Percentiles rank a stretch among this genome's conserved stretches.
phyloP scores from a whole-genome alignment of 106 monocot species.

The Dendrobium huoshanense region DNA sequence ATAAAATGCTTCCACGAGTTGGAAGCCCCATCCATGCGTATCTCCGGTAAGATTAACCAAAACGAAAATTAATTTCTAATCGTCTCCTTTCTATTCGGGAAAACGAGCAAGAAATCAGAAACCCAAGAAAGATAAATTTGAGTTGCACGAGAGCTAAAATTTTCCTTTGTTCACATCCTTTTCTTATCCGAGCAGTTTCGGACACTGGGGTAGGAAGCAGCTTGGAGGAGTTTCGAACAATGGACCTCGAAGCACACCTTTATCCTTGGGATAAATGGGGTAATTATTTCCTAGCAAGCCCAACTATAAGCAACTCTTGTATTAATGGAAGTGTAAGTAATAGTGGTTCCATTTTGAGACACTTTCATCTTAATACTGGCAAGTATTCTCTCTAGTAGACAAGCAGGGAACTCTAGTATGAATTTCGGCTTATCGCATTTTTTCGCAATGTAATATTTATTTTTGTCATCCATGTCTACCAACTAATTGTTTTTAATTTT shows the following conservation, averaged over 20 bases:
- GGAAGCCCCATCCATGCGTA: conserved; percentile 23
- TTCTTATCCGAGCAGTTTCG: conserved; percentile 34
- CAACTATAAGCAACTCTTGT: not conserved
- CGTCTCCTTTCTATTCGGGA: not conserved
- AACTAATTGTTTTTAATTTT: no score
- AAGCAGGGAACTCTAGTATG: not conserved
- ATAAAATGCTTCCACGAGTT: conserved; percentile 31
- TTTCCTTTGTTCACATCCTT: not conserved
- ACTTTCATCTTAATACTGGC: not conserved
- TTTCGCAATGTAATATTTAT: not conserved
- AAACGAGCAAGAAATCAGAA: not conserved
- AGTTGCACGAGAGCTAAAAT: not conserved
- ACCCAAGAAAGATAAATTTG: not conserved
- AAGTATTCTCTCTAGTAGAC: not conserved
- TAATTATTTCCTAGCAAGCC: conserved; percentile 10
- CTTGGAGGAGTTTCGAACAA: conserved; percentile 40
- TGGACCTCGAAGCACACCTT: conserved; percentile 1
- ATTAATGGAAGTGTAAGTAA: not conserved
- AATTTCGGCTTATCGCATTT: not conserved
- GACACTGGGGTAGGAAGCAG: conserved; percentile 68
- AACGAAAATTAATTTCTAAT: not conserved
- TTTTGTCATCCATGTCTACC: not conserved
- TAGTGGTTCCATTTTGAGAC: not conserved
- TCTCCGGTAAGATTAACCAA: conserved; percentile 35
- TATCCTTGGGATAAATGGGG: conserved; percentile 40